Percentiles rank a stretch among this genome's conserved stretches.
These are phyloP conservation scores for Magnusiomyces starmeri DNA, from an alignment of 1,139 yeast species.

Conservation along the genomic window DNA sequence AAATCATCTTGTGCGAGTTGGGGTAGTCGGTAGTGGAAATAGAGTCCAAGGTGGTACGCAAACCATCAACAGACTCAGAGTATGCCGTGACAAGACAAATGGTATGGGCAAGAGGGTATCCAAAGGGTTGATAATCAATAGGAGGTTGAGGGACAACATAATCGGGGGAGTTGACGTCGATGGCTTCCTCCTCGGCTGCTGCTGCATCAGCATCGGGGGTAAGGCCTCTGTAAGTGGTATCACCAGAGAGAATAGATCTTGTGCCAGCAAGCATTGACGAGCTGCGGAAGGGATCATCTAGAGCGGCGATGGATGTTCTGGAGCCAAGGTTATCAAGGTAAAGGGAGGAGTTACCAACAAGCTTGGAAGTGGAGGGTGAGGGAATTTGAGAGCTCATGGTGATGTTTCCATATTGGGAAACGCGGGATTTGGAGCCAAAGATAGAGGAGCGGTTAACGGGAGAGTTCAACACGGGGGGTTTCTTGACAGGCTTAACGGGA, in stretches of 20 bases:
- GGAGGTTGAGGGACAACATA: conserved; percentile 89
- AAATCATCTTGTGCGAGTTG: conserved; percentile 79
- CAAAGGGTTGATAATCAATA: conserved; percentile 77
- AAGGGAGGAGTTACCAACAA: conserved; percentile 32
- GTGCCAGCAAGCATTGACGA: not conserved
- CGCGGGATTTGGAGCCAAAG: not conserved
- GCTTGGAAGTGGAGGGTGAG: conserved; percentile 30
- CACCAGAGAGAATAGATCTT: conserved; percentile 21
- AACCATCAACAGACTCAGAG: conserved; percentile 82
- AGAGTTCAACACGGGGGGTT: conserved; percentile 23
- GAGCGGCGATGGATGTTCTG: conserved; percentile 23
- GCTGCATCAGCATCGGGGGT: conserved; percentile 19
- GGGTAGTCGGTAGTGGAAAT: conserved; percentile 90
- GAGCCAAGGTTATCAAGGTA: conserved; percentile 24
- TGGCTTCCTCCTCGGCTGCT: conserved; percentile 11
- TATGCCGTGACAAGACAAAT: conserved; percentile 86
- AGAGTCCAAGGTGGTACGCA: conserved; percentile 84
- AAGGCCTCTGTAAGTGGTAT: conserved; percentile 27
- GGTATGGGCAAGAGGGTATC: conserved; percentile 79
- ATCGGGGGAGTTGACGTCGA: conserved; percentile 42
- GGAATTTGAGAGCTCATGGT: conserved; percentile 37
- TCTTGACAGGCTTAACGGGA: conserved; percentile 38
- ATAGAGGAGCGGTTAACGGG: conserved; percentile 17
- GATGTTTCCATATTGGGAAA: conserved; percentile 22
- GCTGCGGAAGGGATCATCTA: conserved; percentile 21